These are phyloP conservation scores for Cercophora scortea DNA, from an alignment of 495 filamentous ascomycete genomes.

Conservation along the genomic window DNA sequence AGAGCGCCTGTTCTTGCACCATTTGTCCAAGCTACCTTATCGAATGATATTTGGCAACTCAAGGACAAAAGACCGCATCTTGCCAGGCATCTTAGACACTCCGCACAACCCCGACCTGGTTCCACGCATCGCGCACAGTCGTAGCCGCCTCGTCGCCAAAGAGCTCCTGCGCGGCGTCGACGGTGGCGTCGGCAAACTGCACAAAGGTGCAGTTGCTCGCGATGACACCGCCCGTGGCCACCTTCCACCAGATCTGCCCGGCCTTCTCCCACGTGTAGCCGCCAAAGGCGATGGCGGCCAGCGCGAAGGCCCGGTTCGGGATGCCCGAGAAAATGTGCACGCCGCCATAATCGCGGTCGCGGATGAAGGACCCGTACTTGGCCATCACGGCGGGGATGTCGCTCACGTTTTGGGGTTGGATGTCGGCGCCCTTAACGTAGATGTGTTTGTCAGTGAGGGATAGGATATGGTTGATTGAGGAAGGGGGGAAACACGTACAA, in stretches of 20 bases:
- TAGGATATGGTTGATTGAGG: no score
- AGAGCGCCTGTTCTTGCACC: no score
- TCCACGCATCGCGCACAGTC: conserved; percentile 29
- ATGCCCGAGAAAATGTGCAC: conserved; percentile 3
- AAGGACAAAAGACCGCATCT: neutral
- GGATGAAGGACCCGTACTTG: conserved; percentile 36
- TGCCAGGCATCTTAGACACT: neutral
- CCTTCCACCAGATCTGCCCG: conserved; percentile 19
- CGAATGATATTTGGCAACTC: neutral
- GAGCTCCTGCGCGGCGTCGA: conserved; percentile 26
- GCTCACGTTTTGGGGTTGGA: conserved; percentile 30
- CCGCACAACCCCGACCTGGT: conserved; percentile 15
- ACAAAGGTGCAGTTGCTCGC: conserved; percentile 23
- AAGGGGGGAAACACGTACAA: conserved; percentile 2
- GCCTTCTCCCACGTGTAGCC: conserved; percentile 35
- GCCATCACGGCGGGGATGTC: conserved; percentile 12
- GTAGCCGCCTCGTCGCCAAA: conserved; percentile 24
- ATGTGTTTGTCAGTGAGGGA: no score
- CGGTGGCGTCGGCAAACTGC: conserved; percentile 32
- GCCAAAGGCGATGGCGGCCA: conserved; percentile 28
- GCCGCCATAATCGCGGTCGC: conserved; percentile 13
- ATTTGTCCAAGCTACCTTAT: neutral
- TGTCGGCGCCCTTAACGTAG: conserved; percentile 38
- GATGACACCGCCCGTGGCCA: neutral
- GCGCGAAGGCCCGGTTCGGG: conserved; percentile 38